phyloP scores from a whole-genome alignment of 2,329 filamentous ascomycete genomes.

The Pseudodiploospora longispora region DNA sequence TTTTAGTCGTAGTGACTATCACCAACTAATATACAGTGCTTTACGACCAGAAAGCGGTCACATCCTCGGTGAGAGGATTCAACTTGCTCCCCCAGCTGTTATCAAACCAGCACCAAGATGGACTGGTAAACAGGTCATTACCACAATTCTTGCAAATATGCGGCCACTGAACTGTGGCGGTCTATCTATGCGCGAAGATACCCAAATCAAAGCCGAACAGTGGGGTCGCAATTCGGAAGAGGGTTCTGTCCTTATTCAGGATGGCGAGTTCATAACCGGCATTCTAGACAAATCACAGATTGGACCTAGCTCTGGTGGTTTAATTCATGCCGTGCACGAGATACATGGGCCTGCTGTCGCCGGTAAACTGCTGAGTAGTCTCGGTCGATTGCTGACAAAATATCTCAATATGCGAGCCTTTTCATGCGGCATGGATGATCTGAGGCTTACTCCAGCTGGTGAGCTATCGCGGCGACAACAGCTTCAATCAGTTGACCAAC shows the following conservation, averaged over 20 bases:
- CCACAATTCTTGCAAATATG: constrained; percentile 88
- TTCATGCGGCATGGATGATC: constrained; percentile 94
- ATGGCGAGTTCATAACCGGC: constrained; percentile 80
- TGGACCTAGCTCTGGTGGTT: constrained; percentile 74
- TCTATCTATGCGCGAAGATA: constrained; percentile 71
- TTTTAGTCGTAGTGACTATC: constrained; percentile 80
- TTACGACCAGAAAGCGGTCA: constrained; percentile 85
- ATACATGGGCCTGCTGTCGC: constrained; percentile 82
- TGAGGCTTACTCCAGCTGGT: constrained; percentile 73
- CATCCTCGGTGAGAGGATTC: constrained; percentile 72
- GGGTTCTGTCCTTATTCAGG: constrained; percentile 69
- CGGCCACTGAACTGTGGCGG: constrained; percentile 67
- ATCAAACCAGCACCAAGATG: constrained; percentile 74
- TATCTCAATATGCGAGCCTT: constrained; percentile 91
- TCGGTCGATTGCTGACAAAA: constrained; percentile 83
- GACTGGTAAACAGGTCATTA: constrained; percentile 96
- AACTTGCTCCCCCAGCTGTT: constrained; percentile 72
- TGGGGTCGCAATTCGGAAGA: constrained; percentile 77
- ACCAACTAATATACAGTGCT: constrained; percentile 87
- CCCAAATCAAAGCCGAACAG: constrained; percentile 66
- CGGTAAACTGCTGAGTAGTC: constrained; percentile 78
- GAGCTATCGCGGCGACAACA: constrained; percentile 63
- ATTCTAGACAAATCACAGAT: constrained; percentile 96
- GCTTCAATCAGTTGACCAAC: constrained; percentile 55
- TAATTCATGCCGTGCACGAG: constrained; percentile 90